Percentiles rank a stretch among this genome's conserved stretches.
These are phyloP conservation scores for Candida xyloterini DNA, from an alignment of 805 yeast genomes.

Conservation along the genomic window DNA sequence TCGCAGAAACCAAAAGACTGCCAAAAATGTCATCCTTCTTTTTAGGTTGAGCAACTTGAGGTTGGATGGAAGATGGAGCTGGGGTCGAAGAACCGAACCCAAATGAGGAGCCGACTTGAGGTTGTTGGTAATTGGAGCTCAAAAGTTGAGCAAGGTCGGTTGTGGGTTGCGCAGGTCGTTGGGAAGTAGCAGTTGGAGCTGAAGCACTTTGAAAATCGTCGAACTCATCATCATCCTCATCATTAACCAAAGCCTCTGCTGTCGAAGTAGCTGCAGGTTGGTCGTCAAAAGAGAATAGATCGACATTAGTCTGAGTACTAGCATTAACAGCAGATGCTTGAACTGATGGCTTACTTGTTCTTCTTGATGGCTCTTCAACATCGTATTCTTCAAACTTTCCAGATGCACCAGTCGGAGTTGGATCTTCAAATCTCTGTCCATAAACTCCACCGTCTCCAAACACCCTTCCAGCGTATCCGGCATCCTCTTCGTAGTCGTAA, in stretches of 20 bases:
- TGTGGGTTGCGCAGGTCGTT: slow-evolving; percentile 17
- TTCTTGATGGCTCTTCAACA: slow-evolving; percentile 37
- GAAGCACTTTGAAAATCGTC: slow-evolving; percentile 76
- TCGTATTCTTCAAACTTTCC: slow-evolving; percentile 63
- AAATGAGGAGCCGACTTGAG: slow-evolving; percentile 9
- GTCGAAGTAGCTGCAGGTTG: slow-evolving; percentile 22
- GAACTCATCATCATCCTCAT: slow-evolving; percentile 61
- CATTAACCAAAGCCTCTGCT: slow-evolving; percentile 1
- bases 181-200: slow-evolving; percentile 33
- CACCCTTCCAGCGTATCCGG: slow-evolving; percentile 45
- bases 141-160: slow-evolving; percentile 33
- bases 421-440: slow-evolving; percentile 63
- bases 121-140: slow-evolving; percentile 26
- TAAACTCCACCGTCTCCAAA: slow-evolving; percentile 72
- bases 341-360: slow-evolving; percentile 33
- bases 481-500: slow-evolving; percentile 47
- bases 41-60: slow-evolving; percentile 38
- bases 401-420: slow-evolving; percentile 42
- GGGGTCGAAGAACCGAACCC: slow-evolving; percentile 17
- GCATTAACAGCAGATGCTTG: slow-evolving; percentile 44
- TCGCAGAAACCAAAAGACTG: slow-evolving; percentile 64
- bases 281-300: slow-evolving; percentile 48
- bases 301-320: slow-evolving; percentile 37
- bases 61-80: slow-evolving; percentile 11
- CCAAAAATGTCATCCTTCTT: slow-evolving; percentile 67